These are phyloP conservation scores for Sistotremastrum suecicum DNA, from an alignment of 768 basidiomycete genomes.

Conservation along the genomic window DNA sequence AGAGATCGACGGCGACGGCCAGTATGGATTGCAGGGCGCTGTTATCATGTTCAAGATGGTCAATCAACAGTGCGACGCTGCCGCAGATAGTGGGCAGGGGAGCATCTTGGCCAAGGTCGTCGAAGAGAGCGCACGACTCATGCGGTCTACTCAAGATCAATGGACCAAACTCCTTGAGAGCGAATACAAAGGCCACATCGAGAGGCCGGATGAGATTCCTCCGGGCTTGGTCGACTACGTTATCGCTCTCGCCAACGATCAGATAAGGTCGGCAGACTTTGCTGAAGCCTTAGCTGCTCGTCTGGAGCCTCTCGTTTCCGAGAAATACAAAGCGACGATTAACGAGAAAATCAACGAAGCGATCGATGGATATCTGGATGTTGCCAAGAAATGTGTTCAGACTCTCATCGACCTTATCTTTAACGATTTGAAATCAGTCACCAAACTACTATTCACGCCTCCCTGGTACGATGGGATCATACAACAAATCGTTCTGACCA, in stretches of 20 bases:
- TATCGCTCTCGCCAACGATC: slow-evolving; percentile 95
- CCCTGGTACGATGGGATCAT: slow-evolving; percentile 87
- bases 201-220: slow-evolving; percentile 77
- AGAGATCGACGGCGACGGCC: slow-evolving; percentile 76
- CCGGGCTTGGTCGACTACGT: slow-evolving; percentile 90
- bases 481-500: slow-evolving; percentile 83
- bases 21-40: slow-evolving; percentile 84
- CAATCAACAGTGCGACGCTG: slow-evolving; percentile 90
- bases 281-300: slow-evolving; percentile 76
- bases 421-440: slow-evolving; percentile 84
- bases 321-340: slow-evolving; percentile 78
- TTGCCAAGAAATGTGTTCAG: slow-evolving; percentile 94
- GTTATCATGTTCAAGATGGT: slow-evolving; percentile 97
- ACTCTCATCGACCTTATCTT: slow-evolving; percentile 89
- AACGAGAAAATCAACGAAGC: slow-evolving; percentile 85
- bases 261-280: slow-evolving; percentile 91
- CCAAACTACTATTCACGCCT: slow-evolving; percentile 68
- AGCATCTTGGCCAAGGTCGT: slow-evolving; percentile 85
- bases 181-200: slow-evolving; percentile 77
- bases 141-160: slow-evolving; percentile 76
- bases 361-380: slow-evolving; percentile 96
- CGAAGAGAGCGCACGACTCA: slow-evolving; percentile 75
- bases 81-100: slow-evolving; percentile 91
- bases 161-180: slow-evolving; percentile 75
- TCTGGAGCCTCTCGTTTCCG: slow-evolving; percentile 82